A percentile compares a stretch with the other conserved stretches of the same genome.
phyloP scores from a whole-genome alignment of 2,329 filamentous ascomycete species.

The Massarina eburnea region DNA sequence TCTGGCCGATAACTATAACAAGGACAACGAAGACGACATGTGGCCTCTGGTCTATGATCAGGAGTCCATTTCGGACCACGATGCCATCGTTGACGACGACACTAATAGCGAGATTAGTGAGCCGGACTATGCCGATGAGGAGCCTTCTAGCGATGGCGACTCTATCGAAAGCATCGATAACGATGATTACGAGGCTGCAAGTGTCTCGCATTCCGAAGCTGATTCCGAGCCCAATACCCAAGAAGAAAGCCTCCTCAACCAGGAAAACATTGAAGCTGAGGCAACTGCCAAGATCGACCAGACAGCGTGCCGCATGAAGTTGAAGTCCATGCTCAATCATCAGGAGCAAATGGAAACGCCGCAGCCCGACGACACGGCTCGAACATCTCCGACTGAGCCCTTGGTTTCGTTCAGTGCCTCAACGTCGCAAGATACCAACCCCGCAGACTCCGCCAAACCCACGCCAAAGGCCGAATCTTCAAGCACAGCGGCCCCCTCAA shows the following conservation, averaged over 20 bases:
- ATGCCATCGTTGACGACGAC: conserved; percentile 10
- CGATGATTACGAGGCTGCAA: neutral
- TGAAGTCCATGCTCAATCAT: conserved; percentile 10
- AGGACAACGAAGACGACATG: neutral
- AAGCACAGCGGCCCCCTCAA: too few species aligned
- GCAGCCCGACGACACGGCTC: neutral
- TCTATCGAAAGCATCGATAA: neutral
- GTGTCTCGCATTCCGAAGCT: neutral
- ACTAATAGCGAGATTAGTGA: conserved; percentile 4
- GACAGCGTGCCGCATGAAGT: conserved; percentile 6
- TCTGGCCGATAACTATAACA: too few species aligned
- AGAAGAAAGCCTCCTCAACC: conserved; percentile 6
- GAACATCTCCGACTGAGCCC: too few species aligned
- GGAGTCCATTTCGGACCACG: conserved; percentile 2
- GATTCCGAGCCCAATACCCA: neutral
- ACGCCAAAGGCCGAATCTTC: conserved; percentile 1
- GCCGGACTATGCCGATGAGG: neutral
- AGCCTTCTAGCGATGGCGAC: neutral
- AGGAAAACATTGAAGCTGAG: neutral
- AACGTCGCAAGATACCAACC: neutral
- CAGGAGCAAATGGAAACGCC: conserved; percentile 2
- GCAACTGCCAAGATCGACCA: conserved; percentile 4
- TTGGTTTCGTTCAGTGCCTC: too few species aligned
- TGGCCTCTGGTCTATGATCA: neutral
- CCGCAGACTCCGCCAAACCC: neutral